A percentile compares a stretch with the other conserved stretches of the same genome.
phyloP scores from a whole-genome alignment of 169 alveolate genomes.

The Plasmodium yoelii region DNA sequence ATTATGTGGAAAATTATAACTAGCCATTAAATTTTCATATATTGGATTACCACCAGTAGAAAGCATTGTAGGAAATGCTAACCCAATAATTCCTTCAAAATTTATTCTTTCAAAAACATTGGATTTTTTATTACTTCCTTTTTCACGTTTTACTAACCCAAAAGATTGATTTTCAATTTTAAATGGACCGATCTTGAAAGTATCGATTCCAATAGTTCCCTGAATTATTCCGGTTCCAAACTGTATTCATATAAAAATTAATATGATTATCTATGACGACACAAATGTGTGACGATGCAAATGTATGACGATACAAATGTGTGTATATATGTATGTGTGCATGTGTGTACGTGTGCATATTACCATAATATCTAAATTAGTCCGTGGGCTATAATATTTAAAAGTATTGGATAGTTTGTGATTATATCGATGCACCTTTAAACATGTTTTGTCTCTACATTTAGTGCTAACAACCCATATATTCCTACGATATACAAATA shows the following conservation, averaged over 20 bases:
- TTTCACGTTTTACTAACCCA: slow-evolving; percentile 62
- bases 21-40: slow-evolving; percentile 60
- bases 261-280: too few relatives aligned
- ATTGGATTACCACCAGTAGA: slow-evolving; percentile 82
- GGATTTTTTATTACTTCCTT: slow-evolving; percentile 22
- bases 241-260: background rate
- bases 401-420: slow-evolving; percentile 70
- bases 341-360: background rate
- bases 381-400: slow-evolving; percentile 58
- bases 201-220: slow-evolving; percentile 78
- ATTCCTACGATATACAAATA: slow-evolving; percentile 57
- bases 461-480: slow-evolving; percentile 82
- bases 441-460: slow-evolving; percentile 81
- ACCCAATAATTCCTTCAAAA: slow-evolving; percentile 91
- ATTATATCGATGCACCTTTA: slow-evolving; percentile 78
- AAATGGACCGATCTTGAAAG: slow-evolving; percentile 73
- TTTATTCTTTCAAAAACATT: slow-evolving; percentile 78
- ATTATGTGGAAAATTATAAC: slow-evolving; percentile 28
- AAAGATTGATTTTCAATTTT: slow-evolving; percentile 38
- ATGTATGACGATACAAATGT: too few relatives aligned
- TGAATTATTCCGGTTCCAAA: slow-evolving; percentile 85
- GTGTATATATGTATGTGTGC: background rate
- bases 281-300: too few relatives aligned
- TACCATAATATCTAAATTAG: slow-evolving; percentile 69
- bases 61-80: slow-evolving; percentile 91